A percentile compares a stretch with the other conserved stretches of the same genome.
phyloP scores from a whole-genome alignment of 805 yeast species.

The Hanseniaspora mollemarum region DNA sequence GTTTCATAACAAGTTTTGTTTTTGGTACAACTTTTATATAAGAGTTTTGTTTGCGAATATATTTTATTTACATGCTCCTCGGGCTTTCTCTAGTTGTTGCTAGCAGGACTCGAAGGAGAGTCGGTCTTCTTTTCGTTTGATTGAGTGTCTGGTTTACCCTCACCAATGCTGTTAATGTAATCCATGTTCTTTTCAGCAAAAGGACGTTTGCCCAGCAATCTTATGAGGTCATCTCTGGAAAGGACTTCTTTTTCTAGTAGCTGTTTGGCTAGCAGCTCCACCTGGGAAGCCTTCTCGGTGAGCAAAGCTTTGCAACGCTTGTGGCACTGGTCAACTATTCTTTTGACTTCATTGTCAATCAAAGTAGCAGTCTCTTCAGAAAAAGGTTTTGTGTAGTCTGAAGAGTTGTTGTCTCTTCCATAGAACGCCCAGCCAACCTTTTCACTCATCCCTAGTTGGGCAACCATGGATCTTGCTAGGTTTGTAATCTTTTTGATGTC shows the following conservation, averaged over 20 bases:
- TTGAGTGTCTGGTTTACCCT: slow-evolving; percentile 33
- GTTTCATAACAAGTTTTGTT: background rate
- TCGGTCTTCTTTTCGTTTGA: slow-evolving; percentile 10
- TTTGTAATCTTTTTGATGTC: slow-evolving; percentile 85
- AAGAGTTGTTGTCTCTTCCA: slow-evolving; percentile 38
- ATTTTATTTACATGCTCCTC: background rate
- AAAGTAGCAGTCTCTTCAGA: slow-evolving; percentile 74
- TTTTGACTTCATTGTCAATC: slow-evolving; percentile 74
- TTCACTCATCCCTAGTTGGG: slow-evolving; percentile 77
- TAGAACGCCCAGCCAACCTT: slow-evolving; percentile 58
- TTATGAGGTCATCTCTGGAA: slow-evolving; percentile 87
- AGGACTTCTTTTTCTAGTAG: slow-evolving; percentile 77
- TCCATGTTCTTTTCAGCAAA: slow-evolving; percentile 86
- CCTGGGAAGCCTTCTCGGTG: slow-evolving; percentile 56
- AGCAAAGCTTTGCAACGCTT: slow-evolving; percentile 57
- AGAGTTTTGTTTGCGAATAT: no score
- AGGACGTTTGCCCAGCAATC: slow-evolving; percentile 81
- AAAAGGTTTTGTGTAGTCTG: slow-evolving; percentile 69
- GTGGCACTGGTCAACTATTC: slow-evolving; percentile 69
- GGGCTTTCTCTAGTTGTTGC: no score
- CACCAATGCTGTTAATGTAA: slow-evolving; percentile 49
- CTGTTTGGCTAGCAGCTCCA: slow-evolving; percentile 78
- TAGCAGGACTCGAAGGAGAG: no score
- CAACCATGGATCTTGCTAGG: slow-evolving; percentile 83
- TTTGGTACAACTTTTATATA: background rate